Conservation (phyloP, 2,329 filamentous ascomycete genomes). For the Magnaporthiopsis poae region DNA sequence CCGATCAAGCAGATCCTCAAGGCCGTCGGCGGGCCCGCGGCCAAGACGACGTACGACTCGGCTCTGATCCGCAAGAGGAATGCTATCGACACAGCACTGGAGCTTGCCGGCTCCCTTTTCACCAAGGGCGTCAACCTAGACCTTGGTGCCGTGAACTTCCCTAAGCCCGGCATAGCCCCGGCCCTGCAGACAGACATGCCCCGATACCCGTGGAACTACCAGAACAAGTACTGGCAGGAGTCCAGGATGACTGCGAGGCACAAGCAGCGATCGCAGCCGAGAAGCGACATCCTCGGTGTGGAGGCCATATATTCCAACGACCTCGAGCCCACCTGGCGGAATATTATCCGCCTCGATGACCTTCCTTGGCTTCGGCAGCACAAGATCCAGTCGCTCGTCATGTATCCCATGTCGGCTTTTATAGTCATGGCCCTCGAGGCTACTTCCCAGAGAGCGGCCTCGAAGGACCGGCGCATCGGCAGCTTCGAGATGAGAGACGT, state of each 20-base stretch:
- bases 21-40: slow-evolving; percentile 29
- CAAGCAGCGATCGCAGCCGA: slow-evolving; percentile 28
- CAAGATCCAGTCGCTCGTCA: slow-evolving; percentile 43
- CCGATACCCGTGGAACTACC: slow-evolving; percentile 39
- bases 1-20: slow-evolving; percentile 42
- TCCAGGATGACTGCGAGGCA: slow-evolving; percentile 32
- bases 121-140: slow-evolving; percentile 33
- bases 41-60: slow-evolving; percentile 33
- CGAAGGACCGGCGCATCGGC: slow-evolving; percentile 22
- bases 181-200: slow-evolving; percentile 35
- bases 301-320: slow-evolving; percentile 34
- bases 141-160: slow-evolving; percentile 37
- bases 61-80: slow-evolving; percentile 43
- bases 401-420: slow-evolving; percentile 46
- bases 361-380: slow-evolving; percentile 51
- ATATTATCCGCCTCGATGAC: slow-evolving; percentile 36
- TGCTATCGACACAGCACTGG: slow-evolving; percentile 30
- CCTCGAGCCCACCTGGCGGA: slow-evolving; percentile 39
- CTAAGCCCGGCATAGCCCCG: slow-evolving; percentile 24
- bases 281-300: slow-evolving; percentile 38
- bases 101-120: slow-evolving; percentile 35
- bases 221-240: slow-evolving; percentile 37
- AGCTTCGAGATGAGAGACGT: slow-evolving; percentile 39
- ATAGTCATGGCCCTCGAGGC: slow-evolving; percentile 43
- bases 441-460: slow-evolving; percentile 25